phyloP scores from a whole-genome alignment of 106 monocot species.

The Allium sativum region DNA sequence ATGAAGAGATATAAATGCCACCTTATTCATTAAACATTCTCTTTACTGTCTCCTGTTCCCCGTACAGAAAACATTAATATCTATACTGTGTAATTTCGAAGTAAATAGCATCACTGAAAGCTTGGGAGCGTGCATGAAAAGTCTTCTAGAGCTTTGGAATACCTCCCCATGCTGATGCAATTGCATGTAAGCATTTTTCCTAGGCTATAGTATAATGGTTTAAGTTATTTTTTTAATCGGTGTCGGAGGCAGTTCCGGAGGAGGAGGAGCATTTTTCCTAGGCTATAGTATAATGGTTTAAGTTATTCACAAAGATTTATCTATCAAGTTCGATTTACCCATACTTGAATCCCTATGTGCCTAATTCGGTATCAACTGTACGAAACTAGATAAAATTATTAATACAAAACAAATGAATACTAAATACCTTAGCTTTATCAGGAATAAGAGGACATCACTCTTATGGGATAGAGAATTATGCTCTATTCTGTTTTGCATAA shows the following conservation, averaged over 20 bases:
- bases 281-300: background rate
- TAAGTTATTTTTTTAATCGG: no score
- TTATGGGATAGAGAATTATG: no score
- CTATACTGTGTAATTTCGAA: background rate
- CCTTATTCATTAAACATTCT: conserved; percentile 12
- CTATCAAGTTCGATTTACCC: no score
- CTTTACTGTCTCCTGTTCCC: conserved; percentile 6
- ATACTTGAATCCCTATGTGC: no score
- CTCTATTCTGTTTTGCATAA: no score
- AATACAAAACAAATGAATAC: no score
- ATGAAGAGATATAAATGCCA: conserved; percentile 8
- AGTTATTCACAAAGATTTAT: background rate
- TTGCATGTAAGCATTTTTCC: background rate
- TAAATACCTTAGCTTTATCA: no score
- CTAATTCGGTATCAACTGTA: no score
- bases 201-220: background rate
- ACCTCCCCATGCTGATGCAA: conserved; percentile 10
- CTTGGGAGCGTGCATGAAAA: background rate
- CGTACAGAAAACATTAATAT: background rate
- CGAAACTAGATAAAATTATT: no score
- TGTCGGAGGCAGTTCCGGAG: no score
- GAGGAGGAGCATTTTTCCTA: background rate
- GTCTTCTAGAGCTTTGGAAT: conserved; percentile 9
- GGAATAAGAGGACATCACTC: no score
- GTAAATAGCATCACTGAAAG: background rate